Evolutionary conservation across 164 flowering plant species (phyloP).

Genomic region (Vitis amurensis): DNA sequence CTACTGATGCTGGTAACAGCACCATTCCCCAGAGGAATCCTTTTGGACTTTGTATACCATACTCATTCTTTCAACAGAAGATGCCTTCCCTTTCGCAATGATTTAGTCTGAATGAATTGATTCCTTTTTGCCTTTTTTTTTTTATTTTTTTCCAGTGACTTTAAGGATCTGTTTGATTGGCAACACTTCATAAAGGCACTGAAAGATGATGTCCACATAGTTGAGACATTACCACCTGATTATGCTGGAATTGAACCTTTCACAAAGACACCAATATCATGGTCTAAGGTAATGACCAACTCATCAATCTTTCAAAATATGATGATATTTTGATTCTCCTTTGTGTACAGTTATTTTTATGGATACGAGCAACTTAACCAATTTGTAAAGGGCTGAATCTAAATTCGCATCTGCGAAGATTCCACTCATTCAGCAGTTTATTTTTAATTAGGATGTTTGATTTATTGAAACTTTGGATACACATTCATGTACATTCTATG

Average conservation of each 20-base stretch:
- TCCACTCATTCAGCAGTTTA: neutral
- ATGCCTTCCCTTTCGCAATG: neutral
- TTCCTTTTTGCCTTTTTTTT: neutral
- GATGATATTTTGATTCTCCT: too few relatives aligned
- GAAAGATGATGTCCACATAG: conserved; percentile 76
- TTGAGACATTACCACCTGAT: conserved; percentile 71
- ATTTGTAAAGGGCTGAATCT: neutral
- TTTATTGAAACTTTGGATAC: neutral
- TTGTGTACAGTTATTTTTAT: too few relatives aligned
- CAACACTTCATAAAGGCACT: conserved; percentile 83
- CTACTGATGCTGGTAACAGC: neutral
- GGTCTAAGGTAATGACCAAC: conserved; percentile 78
- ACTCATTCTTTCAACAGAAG: neutral
- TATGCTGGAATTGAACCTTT: conserved; percentile 71
- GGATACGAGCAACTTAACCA: neutral
- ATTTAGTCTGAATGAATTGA: neutral
- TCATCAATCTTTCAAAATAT: neutral
- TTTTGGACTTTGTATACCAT: neutral
- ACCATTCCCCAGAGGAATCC: neutral
- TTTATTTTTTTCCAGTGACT: conserved; percentile 64
- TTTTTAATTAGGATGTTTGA: neutral
- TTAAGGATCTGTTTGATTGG: conserved; percentile 97
- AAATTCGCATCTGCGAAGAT: neutral
- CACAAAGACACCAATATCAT: conserved; percentile 86
- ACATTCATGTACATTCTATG: neutral